Base-by-base conservation (phyloP, 257 asterid genomes). In the Lycium ferocissimum region DNA sequence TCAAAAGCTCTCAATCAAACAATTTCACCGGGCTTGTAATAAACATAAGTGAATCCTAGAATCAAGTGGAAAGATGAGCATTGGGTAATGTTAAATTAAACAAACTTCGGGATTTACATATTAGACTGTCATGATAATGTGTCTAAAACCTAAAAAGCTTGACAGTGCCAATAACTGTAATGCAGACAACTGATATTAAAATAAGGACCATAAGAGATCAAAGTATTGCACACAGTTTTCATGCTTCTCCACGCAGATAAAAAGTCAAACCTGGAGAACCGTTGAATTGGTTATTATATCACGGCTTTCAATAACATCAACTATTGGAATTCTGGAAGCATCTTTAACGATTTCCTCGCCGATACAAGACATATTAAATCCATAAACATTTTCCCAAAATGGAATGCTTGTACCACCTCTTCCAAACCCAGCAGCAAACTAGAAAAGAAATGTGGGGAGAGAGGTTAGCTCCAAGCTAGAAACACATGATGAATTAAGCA, bases 391-490 rank as follows among this genome's bases (percentile, higher is more conserved):
- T 87, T 96, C 98, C 99, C 99, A 96, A 88, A 96, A 96, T 6
- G 95, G 94, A 86, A 95, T 90, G 86, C 95, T 94, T 33, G 98
- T 94, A 75, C 92, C 99, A 75, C 97, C 97, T 90, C 83, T 93
- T 85, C 99, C 99, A 85, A 96, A 96, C 75, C 99, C 98, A 86
- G 99, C 99, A 85, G 89, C 94, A 90, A 92, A 94, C 99, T 96
- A 86, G 76, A 85, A 26, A 76, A 58, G 45, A 76, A 47, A 59
- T 6, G 51, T 40, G 79, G 83, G 35, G 40, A 82, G 20, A 86
- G 53, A 69, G 56, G 22, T 80, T 57, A 14, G 76, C 15, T 80
- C 37, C 85, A 87, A 85, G 45, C 58, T 80, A 71, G 56, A 54
- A 76, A 76, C 22, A 26, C 10, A 2, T 26, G 49, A 76, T 51